Evolutionary conservation across 148 eudicot species (phyloP), one percentile per base, ranked within the genome.

Genomic region (Rhododendron ferrugineum): DNA sequence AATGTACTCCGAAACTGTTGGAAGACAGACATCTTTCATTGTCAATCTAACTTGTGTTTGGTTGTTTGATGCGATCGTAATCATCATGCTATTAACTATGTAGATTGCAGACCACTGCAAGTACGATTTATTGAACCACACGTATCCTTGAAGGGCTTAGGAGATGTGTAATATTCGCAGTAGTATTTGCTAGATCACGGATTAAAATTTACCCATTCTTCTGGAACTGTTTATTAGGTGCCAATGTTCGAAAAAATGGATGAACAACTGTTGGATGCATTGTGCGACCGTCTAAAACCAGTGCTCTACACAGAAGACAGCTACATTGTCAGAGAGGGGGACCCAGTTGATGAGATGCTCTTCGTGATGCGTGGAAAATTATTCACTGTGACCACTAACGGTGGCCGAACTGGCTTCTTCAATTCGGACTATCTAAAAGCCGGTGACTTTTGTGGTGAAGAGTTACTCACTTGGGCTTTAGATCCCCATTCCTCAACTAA

Each of bases 161-260:
- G 37, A 32, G 36, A 32, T 4, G 18, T 70, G 3, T 30, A 30
- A 14, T 70, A 14, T 32, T 32, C 36, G 18, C 22, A 14, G 20
- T 70, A 30, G 37, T 70, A 70, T 70, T 70, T 70, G 37, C 18
- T 78, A 78, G 58, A n/a, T 47, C 11, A 79, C 16, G 26, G 58
- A 52, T 80, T 34, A 54, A 52, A 80, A 56, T 22, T 40, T 22
- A 37, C 34, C 49, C 50, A 37, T 62, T 81, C 20, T 81, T 81
- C 47, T 81, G 74, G 72, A 36, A 54, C 20, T 81, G 22, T 81
- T 60, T 81, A 60, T 81, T 26, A 95, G 99, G 99, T 97, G 78
- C 98, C 99, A 11, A 84, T 95, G 95, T 97, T 97, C 74, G 96
- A 93, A 87, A 93, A 90, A 89, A 94, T 97, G 98, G 98, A 95